Evolutionary conservation across 768 basidiomycete species (phyloP).

Genomic region (Cantharellus anzutake): DNA sequence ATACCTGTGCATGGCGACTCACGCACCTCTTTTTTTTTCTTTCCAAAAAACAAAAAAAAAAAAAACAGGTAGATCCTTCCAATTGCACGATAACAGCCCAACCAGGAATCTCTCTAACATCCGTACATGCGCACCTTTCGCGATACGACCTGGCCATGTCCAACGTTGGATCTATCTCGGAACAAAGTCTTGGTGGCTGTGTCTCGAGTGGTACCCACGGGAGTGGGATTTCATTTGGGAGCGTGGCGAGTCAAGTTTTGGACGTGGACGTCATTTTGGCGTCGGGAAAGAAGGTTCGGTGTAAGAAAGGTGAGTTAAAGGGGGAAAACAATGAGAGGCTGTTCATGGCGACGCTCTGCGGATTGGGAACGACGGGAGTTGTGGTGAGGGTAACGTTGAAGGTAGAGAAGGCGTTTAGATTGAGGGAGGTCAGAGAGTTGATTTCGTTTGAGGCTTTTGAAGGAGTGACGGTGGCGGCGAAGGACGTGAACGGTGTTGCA

Average conservation of each 20-base stretch:
- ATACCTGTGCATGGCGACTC: neutral
- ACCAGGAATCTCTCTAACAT: conserved; percentile 59
- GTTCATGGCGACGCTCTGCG: conserved; percentile 80
- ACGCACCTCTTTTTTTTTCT: neutral
- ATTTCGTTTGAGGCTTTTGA: conserved; percentile 10
- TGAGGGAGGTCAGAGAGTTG: conserved; percentile 52
- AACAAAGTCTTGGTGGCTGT: conserved; percentile 85
- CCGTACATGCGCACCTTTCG: conserved; percentile 50
- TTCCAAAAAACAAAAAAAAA: neutral
- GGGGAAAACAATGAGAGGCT: conserved; percentile 52
- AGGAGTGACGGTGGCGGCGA: no score
- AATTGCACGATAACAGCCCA: conserved; percentile 50
- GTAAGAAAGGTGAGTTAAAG: conserved; percentile 29
- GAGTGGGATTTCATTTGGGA: conserved; percentile 58
- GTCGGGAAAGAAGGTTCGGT: conserved; percentile 46
- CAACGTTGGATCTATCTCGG: conserved; percentile 90
- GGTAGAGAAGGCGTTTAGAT: conserved; percentile 64
- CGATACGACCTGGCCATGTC: conserved; percentile 61
- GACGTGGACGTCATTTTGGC: conserved; percentile 61
- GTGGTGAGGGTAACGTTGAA: conserved; percentile 60
- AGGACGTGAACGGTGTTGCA: no score
- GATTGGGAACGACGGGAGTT: conserved; percentile 78
- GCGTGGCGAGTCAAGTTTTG: conserved; percentile 65
- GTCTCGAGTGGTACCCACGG: conserved; percentile 93
- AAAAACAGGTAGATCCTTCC: conserved; percentile 43